Evolutionary conservation across 1,139 yeast genomes (phyloP).

Genomic region (Scheffersomyces stambukii): DNA sequence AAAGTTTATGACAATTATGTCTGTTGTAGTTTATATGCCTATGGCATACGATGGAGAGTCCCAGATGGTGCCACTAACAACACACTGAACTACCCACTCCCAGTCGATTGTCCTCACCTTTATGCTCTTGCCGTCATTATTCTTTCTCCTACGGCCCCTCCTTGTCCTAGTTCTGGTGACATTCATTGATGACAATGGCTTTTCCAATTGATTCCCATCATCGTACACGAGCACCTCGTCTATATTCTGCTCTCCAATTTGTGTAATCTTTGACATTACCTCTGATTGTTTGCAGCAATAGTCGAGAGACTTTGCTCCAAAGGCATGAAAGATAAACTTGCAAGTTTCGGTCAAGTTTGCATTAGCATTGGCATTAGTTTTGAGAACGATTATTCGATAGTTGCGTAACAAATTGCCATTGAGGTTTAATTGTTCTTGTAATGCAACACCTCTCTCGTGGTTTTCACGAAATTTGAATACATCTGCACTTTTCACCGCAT

Average conservation of each 20-base stretch:
- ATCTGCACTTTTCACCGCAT: slow-evolving; percentile 37
- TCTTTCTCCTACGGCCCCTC: slow-evolving; percentile 2
- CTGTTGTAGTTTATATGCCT: neutral
- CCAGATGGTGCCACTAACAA: slow-evolving; percentile 46
- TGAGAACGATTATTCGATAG: slow-evolving; percentile 27
- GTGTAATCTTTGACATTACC: slow-evolving; percentile 2
- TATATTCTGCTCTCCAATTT: neutral
- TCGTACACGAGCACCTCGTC: slow-evolving; percentile 22
- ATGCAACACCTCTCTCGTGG: slow-evolving; percentile 15
- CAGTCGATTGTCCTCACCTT: slow-evolving; percentile 37
- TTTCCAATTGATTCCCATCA: slow-evolving; percentile 10
- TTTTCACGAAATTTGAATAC: slow-evolving; percentile 34
- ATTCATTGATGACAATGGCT: slow-evolving; percentile 5
- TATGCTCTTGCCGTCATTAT: neutral
- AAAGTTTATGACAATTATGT: neutral
- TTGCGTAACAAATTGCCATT: slow-evolving; percentile 32
- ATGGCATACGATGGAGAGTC: slow-evolving; percentile 7
- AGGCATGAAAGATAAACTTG: slow-evolving; percentile 42
- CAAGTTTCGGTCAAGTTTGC: slow-evolving; percentile 28
- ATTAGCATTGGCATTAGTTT: slow-evolving; percentile 18
- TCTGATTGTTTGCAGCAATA: slow-evolving; percentile 10
- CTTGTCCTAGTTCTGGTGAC: slow-evolving; percentile 2
- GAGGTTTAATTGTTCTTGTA: slow-evolving; percentile 35
- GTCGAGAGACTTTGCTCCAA: slow-evolving; percentile 35
- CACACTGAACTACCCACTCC: slow-evolving; percentile 77